Percentiles rank a stretch among this genome's conserved stretches.
Conservation (phyloP, 371 early-diverging fungal species). For the Mortierella sp. region DNA sequence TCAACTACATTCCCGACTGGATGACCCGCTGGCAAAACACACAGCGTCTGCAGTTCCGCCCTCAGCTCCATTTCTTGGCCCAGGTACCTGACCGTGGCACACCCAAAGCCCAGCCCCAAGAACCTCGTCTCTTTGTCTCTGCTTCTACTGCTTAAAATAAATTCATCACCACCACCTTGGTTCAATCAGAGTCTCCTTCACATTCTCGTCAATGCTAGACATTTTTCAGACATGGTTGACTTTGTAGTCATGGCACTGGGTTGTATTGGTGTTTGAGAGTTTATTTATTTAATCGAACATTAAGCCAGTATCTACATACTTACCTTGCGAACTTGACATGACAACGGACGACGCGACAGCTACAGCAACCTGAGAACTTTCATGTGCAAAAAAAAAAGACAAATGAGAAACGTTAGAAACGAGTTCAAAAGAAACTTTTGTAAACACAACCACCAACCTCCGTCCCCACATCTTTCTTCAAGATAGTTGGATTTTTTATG, state of each 20-base stretch:
- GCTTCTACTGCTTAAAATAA: not conserved
- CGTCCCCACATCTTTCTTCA: not conserved
- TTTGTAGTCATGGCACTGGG: not conserved
- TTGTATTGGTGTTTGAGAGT: not conserved
- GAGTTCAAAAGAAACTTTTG: not conserved
- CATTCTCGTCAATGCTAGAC: not conserved
- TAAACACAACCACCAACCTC: not conserved
- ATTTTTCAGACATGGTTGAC: not conserved
- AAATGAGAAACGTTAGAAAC: not conserved
- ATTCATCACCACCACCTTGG: not conserved
- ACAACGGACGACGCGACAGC: not conserved
- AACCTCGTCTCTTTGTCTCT: slow-evolving; percentile 34
- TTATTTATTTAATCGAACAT: not conserved
- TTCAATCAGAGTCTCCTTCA: not conserved
- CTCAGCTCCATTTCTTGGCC: slow-evolving; percentile 48
- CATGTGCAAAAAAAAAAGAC: not conserved
- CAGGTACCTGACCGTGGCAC: slow-evolving; percentile 53
- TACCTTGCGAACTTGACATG: not conserved
- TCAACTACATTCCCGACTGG: slow-evolving; percentile 53
- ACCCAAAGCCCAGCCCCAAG: slow-evolving; percentile 41
- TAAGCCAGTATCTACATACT: not conserved
- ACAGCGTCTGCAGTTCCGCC: slow-evolving; percentile 47
- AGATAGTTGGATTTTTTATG: not conserved
- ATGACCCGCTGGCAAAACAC: slow-evolving; percentile 41
- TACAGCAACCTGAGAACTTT: not conserved